Evolutionary conservation across 208 protist genomes (phyloP).

Genomic region (Crithidia acanthocephali): DNA sequence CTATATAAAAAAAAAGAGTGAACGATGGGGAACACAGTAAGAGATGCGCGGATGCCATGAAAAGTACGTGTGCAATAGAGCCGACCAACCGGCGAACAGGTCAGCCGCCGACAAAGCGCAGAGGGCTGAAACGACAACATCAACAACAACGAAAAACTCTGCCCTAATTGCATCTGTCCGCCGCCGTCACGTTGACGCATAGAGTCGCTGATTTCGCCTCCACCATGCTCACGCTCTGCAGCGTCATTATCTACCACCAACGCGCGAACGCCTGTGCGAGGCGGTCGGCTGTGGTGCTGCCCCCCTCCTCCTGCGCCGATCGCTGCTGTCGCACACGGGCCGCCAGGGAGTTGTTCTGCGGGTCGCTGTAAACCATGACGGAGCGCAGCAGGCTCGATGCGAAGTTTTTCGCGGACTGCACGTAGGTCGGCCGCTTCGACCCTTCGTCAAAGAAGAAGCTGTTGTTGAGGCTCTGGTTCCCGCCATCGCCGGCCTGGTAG

Average conservation of each 20-base stretch:
- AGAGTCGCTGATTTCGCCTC: too few relatives aligned
- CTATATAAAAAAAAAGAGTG: conserved; percentile 9
- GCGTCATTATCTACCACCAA: conserved; percentile 56
- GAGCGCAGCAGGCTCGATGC: conserved; percentile 68
- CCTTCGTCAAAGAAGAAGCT: conserved; percentile 69
- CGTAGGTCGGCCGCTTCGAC: conserved; percentile 52
- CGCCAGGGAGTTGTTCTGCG: conserved; percentile 55
- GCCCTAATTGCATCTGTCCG: too few relatives aligned
- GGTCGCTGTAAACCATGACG: conserved; percentile 61
- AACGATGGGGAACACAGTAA: neutral
- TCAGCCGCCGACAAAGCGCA: too few relatives aligned
- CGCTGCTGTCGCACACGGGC: conserved; percentile 66
- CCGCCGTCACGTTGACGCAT: too few relatives aligned
- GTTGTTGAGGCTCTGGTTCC: conserved; percentile 36
- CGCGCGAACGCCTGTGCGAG: conserved; percentile 61
- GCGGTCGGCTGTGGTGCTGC: conserved; percentile 41
- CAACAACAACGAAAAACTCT: too few relatives aligned
- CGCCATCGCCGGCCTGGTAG: conserved; percentile 21
- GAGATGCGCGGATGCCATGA: neutral
- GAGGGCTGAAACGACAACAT: too few relatives aligned
- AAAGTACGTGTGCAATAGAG: neutral
- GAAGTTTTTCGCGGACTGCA: conserved; percentile 57
- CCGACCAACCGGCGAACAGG: too few relatives aligned
- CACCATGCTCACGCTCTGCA: too few relatives aligned
- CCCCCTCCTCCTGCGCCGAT: conserved; percentile 32